phyloP scores from a whole-genome alignment of 352 stramenopile genomes.

The Globisporangium ultimum region DNA sequence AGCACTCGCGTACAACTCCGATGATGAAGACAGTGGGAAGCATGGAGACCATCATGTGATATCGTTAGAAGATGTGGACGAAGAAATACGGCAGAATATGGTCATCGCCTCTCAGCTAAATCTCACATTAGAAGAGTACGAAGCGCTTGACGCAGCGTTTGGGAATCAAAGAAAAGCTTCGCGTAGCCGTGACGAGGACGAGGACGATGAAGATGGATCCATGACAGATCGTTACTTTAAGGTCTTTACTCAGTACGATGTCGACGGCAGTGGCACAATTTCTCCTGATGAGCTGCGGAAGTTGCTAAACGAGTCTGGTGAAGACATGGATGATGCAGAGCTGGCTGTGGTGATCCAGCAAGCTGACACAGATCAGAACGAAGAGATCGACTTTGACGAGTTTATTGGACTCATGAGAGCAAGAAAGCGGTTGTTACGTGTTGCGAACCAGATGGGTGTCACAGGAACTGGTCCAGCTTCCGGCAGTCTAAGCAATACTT shows the following conservation, averaged over 20 bases:
- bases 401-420: slow-evolving; percentile 79
- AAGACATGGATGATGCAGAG: slow-evolving; percentile 77
- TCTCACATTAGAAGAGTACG: slow-evolving; percentile 67
- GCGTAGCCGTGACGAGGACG: slow-evolving; percentile 5
- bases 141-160: slow-evolving; percentile 58
- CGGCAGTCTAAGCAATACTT: slow-evolving; percentile 5
- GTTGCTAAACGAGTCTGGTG: slow-evolving; percentile 52
- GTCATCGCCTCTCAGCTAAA: slow-evolving; percentile 59
- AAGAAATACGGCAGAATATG: slow-evolving; percentile 42
- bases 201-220: slow-evolving; percentile 13
- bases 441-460: slow-evolving; percentile 65
- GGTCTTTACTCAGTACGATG: slow-evolving; percentile 72
- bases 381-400: slow-evolving; percentile 76
- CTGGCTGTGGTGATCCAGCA: slow-evolving; percentile 59
- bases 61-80: slow-evolving; percentile 42
- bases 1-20: slow-evolving; percentile 33
- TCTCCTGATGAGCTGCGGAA: slow-evolving; percentile 63
- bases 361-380: slow-evolving; percentile 68
- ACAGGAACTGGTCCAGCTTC: slow-evolving; percentile 26
- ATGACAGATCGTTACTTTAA: slow-evolving; percentile 50
- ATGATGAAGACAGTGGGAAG: slow-evolving; percentile 12
- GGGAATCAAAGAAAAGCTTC: slow-evolving; percentile 14
- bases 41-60: slow-evolving; percentile 8
- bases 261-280: slow-evolving; percentile 74
- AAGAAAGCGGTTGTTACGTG: slow-evolving; percentile 64